Evolutionary conservation across 2,329 filamentous ascomycete genomes (phyloP), one percentile per base, ranked within the genome.

Genomic region (Trichoderma atroviride): DNA sequence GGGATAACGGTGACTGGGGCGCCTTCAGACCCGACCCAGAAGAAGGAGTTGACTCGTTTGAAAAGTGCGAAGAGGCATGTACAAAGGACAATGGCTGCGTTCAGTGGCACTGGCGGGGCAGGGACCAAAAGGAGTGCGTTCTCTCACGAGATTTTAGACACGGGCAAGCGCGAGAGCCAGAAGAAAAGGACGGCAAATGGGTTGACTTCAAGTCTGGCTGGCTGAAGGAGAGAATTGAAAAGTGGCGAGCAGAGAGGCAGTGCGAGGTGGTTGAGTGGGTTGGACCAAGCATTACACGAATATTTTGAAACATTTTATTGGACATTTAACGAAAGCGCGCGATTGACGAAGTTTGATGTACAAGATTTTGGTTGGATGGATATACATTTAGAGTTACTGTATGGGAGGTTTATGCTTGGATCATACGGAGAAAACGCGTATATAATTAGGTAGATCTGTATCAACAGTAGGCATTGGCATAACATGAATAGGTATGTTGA

Each of bases 1-100:
- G 77, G 77, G 77, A 78, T 31, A 78, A 78, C 35, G 77, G 76
- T 2, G 74, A 78, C 57, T 78, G 76, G 76, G 76, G 78, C 22
- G 71, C 71, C 16, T 78, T 73, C 74, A 61, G 72, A 40, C 72
- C 75, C 2, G 75, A 74, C 0, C 69, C 72, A 2, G 75, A 76
- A 27, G 74, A 73, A 27, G 72, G 65, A 13, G 69, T 78, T 10
- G 71, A 74, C 56, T 76, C 75, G 0, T 74, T 75, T 6, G 74
- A 77, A 14, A 71, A 73, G 0, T 79, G 77, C 66, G 73, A 70
- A n/a, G 72, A 74, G 29, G 74, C 74, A 29, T 79, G 77, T 69
- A 70, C 70, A n/a, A 70, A 70, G 1, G 72, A 74, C 27, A 70
- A 73, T 4, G 69, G 72, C 6, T 79, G 77, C 65, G 56, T 78